These are phyloP conservation scores for Curvularia verruculosa DNA, from an alignment of 2,329 filamentous ascomycete species.

Conservation along the genomic window DNA sequence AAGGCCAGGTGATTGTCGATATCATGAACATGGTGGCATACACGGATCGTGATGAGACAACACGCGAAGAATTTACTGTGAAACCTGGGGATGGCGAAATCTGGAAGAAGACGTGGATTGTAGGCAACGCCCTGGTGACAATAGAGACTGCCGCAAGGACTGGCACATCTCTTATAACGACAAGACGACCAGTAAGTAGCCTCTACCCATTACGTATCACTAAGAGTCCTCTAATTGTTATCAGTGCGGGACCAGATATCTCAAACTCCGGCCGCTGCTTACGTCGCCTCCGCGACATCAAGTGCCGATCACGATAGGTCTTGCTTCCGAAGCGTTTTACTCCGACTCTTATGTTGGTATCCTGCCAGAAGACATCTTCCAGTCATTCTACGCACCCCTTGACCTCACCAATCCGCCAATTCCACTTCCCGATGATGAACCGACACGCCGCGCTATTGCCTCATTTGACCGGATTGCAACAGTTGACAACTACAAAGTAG, in stretches of 20 bases:
- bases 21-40: slow-evolving; percentile 91
- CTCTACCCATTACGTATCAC: slow-evolving; percentile 47
- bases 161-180: slow-evolving; percentile 73
- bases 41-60: slow-evolving; percentile 81
- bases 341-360: slow-evolving; percentile 64
- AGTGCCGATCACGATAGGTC: slow-evolving; percentile 48
- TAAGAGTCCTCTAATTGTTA: slow-evolving; percentile 15
- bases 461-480: slow-evolving; percentile 87
- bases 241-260: slow-evolving; percentile 52
- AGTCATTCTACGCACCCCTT: slow-evolving; percentile 68
- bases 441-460: slow-evolving; percentile 74
- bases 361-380: slow-evolving; percentile 74
- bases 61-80: slow-evolving; percentile 69
- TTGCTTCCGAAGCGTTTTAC: slow-evolving; percentile 51
- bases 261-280: slow-evolving; percentile 47
- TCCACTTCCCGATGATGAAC: slow-evolving; percentile 73
- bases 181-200: slow-evolving; percentile 72
- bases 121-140: slow-evolving; percentile 75
- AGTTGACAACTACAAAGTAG: slow-evolving; percentile 93
- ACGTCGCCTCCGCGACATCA: slow-evolving; percentile 50
- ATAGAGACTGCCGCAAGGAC: slow-evolving; percentile 72
- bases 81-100: slow-evolving; percentile 69
- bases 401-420: slow-evolving; percentile 65
- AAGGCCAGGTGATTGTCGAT: slow-evolving; percentile 90
- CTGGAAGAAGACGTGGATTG: slow-evolving; percentile 70